Conservation (phyloP, 441 rosid genomes). For the Flueggea neowawraea region DNA sequence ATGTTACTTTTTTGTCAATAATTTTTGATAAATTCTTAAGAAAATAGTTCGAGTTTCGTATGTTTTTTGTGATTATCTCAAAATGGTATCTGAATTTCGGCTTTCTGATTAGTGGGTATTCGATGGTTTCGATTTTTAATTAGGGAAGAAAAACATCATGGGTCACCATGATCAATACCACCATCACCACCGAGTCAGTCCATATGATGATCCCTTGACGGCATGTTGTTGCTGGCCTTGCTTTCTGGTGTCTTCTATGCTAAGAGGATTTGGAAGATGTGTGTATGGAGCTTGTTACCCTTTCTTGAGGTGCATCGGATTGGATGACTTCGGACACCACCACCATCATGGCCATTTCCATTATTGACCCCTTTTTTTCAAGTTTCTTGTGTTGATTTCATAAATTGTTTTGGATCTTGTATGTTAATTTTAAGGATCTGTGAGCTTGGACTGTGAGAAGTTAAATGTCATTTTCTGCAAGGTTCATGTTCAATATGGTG, state of each 20-base stretch:
- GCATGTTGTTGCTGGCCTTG: constrained; percentile 45
- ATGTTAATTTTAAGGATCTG: not conserved
- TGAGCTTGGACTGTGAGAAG: not conserved
- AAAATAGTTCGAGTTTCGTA: too few relatives aligned
- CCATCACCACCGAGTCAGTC: constrained; percentile 29
- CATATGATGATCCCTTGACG: constrained; percentile 43
- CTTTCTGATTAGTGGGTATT: constrained; percentile 4
- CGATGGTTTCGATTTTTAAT: constrained; percentile 3
- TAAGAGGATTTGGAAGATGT: constrained; percentile 30
- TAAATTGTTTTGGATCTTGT: not conserved
- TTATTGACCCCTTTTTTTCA: not conserved
- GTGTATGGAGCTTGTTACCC: constrained; percentile 27
- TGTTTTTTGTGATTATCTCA: too few relatives aligned
- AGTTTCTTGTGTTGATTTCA: not conserved
- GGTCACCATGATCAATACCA: constrained; percentile 20
- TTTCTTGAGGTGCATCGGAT: constrained; percentile 33
- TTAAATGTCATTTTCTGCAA: too few relatives aligned
- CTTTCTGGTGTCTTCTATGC: constrained; percentile 22
- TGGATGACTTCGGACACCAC: constrained; percentile 14
- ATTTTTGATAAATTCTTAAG: too few relatives aligned
- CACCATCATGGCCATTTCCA: constrained; percentile 22
- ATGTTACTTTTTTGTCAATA: too few relatives aligned
- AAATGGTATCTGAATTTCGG: too few relatives aligned
- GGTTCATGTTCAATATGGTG: too few relatives aligned
- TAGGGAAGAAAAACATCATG: constrained; percentile 15